phyloP scores from a whole-genome alignment of 73 alveolate genomes.

The Paramecium biaurelia region DNA sequence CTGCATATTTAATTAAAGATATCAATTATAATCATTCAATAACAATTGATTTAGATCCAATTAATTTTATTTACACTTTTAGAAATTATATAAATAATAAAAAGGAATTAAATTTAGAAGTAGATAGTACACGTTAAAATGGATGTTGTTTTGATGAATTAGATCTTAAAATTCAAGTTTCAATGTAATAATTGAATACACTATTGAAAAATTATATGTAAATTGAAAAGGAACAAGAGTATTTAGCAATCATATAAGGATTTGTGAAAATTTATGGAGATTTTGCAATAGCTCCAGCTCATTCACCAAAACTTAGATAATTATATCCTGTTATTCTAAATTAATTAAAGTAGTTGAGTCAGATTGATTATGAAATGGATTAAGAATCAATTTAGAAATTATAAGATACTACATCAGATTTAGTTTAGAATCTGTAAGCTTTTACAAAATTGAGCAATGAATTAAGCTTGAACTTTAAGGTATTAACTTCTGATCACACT shows the following conservation, averaged over 20 bases:
- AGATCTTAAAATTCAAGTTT: neutral
- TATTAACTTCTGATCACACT: neutral
- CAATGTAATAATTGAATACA: neutral
- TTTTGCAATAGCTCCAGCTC: conserved; percentile 48
- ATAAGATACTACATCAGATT: neutral
- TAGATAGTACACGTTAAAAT: neutral
- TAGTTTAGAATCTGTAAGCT: neutral
- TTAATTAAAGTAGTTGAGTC: neutral
- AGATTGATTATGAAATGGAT: conserved; percentile 47
- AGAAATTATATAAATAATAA: neutral
- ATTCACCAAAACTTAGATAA: neutral
- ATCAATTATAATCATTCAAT: neutral
- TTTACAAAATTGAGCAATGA: conserved; percentile 18
- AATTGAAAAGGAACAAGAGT: neutral
- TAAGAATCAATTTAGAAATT: neutral
- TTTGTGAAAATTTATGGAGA: conserved; percentile 3
- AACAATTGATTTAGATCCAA: neutral
- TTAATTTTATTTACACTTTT: neutral
- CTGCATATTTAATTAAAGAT: neutral
- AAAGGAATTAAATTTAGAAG: neutral
- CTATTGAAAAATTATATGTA: neutral
- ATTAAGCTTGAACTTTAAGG: neutral
- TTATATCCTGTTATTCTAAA: neutral
- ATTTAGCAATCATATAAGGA: neutral
- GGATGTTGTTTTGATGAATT: conserved; percentile 16